phyloP scores from a whole-genome alignment of 345 rosid genomes.

The Lumnitzera racemosa region DNA sequence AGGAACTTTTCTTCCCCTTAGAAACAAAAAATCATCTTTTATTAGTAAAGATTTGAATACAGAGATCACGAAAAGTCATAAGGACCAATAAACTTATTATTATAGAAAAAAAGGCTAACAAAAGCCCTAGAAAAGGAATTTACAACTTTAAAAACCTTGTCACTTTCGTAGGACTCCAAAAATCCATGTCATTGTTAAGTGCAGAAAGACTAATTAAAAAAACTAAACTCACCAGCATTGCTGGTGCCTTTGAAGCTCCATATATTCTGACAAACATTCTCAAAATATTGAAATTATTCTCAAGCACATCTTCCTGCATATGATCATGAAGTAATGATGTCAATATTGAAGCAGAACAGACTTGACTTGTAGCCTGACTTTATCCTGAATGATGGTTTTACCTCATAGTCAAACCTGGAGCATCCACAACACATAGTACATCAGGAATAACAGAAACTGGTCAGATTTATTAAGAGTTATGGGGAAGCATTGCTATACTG shows the following conservation, averaged over 20 bases:
- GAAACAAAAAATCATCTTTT: no score
- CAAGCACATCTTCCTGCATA: slow-evolving; percentile 70
- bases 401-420: slow-evolving; percentile 84
- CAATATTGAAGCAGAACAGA: slow-evolving; percentile 4
- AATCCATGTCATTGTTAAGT: background rate
- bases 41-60: no score
- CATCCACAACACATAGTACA: background rate
- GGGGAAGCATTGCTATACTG: slow-evolving; percentile 5
- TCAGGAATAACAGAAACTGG: background rate
- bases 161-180: no score
- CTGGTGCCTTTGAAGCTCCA: slow-evolving; percentile 62
- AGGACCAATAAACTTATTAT: no score
- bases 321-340: slow-evolving; percentile 7
- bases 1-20: no score
- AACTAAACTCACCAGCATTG: slow-evolving; percentile 47
- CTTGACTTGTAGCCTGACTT: background rate
- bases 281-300: slow-evolving; percentile 69
- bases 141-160: no score
- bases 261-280: slow-evolving; percentile 78
- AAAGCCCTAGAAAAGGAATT: no score
- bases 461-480: slow-evolving; percentile 11
- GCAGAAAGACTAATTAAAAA: background rate
- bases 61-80: no score
- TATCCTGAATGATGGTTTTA: slow-evolving; percentile 8
- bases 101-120: no score